These are phyloP conservation scores for Kwoniella sp. DNA, from an alignment of 768 basidiomycete genomes.

Conservation along the genomic window DNA sequence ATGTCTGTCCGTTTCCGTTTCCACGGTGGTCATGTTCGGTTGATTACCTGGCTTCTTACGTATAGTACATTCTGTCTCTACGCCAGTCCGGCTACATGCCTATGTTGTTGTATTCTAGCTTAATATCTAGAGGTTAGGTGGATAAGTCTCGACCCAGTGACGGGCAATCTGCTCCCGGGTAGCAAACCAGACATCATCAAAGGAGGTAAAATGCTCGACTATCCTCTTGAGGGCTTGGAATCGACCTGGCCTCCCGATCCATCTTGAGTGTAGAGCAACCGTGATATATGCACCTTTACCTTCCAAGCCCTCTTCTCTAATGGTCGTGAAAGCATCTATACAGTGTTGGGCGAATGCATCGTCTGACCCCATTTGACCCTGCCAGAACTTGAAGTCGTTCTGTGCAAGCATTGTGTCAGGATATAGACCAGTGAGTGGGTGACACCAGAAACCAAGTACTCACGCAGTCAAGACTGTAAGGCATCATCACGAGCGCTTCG, in stretches of 20 bases:
- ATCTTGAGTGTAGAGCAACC: slow-evolving; percentile 39
- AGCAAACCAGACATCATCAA: slow-evolving; percentile 48
- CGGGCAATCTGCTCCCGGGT: slow-evolving; percentile 45
- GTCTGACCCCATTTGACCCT: slow-evolving; percentile 30
- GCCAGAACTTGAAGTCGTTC: slow-evolving; percentile 43
- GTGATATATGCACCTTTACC: slow-evolving; percentile 39
- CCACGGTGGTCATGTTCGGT: too few relatives aligned
- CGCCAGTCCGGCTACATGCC: slow-evolving; percentile 8
- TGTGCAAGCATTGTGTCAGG: slow-evolving; percentile 13
- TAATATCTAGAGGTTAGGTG: slow-evolving; percentile 20
- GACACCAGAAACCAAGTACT: slow-evolving; percentile 2
- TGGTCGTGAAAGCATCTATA: slow-evolving; percentile 24
- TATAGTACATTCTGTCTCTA: background rate
- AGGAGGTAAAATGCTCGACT: slow-evolving; percentile 33
- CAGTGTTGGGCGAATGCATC: slow-evolving; percentile 25
- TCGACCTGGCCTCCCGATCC: slow-evolving; percentile 46
- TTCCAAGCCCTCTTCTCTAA: slow-evolving; percentile 39
- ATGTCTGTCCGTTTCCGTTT: too few relatives aligned
- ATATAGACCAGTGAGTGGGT: background rate
- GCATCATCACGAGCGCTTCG: slow-evolving; percentile 41
- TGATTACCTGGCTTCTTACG: background rate
- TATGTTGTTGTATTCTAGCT: background rate
- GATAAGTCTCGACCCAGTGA: slow-evolving; percentile 34
- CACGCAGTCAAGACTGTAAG: slow-evolving; percentile 39
- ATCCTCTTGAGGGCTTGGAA: slow-evolving; percentile 41